Base-by-base conservation (phyloP, 495 filamentous ascomycete genomes). In the Entonaema liquescens region DNA sequence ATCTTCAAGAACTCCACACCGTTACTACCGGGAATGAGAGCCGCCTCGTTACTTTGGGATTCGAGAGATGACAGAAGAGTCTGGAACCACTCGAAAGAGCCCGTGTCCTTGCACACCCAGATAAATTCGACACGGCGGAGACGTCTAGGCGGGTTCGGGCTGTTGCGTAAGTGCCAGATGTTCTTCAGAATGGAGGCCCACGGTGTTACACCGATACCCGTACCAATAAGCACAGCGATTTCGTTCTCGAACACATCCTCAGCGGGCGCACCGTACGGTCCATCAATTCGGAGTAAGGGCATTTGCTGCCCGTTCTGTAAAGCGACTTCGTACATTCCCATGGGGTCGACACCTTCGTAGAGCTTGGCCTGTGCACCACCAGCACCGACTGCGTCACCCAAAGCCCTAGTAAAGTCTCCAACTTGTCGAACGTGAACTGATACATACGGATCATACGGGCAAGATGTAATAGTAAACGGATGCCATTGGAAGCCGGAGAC, bases 191-290 rank as follows among this genome's bases (percentile, higher is more conserved):
- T 98, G 12, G 92, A 89, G 6, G 95, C 95, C 94, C 95, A 99
- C 3, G 95, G 95, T 4, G 95, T 99, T 35, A 98, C 94, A 73
- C 95, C 95, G 72, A 99, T 99, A 79, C 95, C 95, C 1, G 95
- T 98, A 58, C 95, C 95, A 72, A 98, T 95, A 57, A 99, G 89
- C 2, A 99, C 91, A 15, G 95, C 95, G 73, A 99, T 94, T 84
- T 99, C 95, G 80, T 98, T 98, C 76, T 98, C 92, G 79, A 99
- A 98, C 49, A 99, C 91, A 76, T 95, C 92, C 80, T 99, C 95
- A 35, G 95, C 96, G 0, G 95, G 96, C 3, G 95, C 94, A 79
- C 95, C 95, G 75, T 98, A 99, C 8, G 95, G 95, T 1, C 95
- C 95, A 70, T 99, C 96, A 65, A 99, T 91, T 52, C 93, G 92